These are phyloP conservation scores for Closterium sp. DNA, from an alignment of 139 green algal species.

Conservation along the genomic window DNA sequence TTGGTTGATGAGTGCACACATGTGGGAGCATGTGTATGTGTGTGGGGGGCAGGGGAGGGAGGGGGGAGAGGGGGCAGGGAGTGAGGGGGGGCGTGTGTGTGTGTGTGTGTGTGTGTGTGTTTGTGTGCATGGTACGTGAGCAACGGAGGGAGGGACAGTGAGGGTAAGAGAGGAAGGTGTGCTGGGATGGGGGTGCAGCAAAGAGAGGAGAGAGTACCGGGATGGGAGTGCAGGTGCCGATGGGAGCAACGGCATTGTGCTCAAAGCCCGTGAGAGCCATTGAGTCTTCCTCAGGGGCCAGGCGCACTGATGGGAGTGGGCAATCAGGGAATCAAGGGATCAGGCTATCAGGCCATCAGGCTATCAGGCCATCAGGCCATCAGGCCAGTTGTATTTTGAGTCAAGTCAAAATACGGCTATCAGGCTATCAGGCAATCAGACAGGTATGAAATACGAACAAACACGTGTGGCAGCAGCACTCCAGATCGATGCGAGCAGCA, in stretches of 20 bases:
- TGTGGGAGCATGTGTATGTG: neutral
- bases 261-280: slow-evolving; percentile 65
- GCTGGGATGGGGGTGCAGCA: slow-evolving; percentile 58
- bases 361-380: neutral
- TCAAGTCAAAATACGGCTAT: no score
- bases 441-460: no score
- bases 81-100: neutral
- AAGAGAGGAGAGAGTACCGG: slow-evolving; percentile 49
- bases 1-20: no score
- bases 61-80: neutral
- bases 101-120: neutral
- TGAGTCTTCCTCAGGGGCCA: slow-evolving; percentile 70
- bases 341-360: no score
- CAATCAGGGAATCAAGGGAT: no score
- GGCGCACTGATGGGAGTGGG: slow-evolving; percentile 59
- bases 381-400: no score
- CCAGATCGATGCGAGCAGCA: no score
- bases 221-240: slow-evolving; percentile 67
- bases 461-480: no score
- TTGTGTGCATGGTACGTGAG: neutral
- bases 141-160: neutral
- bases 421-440: neutral
- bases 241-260: slow-evolving; percentile 82
- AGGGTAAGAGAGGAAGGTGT: neutral
- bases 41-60: neutral